These are phyloP conservation scores for Capsicum rhomboideum DNA, from an alignment of 257 asterid species.

Conservation along the genomic window DNA sequence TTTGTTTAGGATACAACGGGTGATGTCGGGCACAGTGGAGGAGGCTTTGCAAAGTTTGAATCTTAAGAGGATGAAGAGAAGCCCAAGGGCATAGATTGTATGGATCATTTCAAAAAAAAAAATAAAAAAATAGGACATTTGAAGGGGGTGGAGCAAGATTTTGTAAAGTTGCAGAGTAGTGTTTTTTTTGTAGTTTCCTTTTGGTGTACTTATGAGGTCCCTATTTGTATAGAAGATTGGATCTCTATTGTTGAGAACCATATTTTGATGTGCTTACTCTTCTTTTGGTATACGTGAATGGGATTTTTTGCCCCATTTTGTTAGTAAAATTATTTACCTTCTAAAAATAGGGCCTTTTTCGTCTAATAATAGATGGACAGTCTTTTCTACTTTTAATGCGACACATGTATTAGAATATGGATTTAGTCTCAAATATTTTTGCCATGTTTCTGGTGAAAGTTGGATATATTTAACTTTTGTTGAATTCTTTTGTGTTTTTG, in stretches of 20 bases:
- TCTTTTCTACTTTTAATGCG: not conserved
- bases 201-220: too few species aligned
- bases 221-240: too few species aligned
- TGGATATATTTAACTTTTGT: not conserved
- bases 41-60: not conserved
- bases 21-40: not conserved
- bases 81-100: not conserved
- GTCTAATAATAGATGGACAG: not conserved
- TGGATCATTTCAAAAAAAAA: too few species aligned
- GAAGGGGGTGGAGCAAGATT: too few species aligned
- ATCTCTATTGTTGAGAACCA: not conserved
- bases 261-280: not conserved
- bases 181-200: too few species aligned
- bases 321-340: too few species aligned
- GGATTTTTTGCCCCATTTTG: not conserved
- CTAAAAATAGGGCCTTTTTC: too few species aligned
- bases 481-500: not conserved
- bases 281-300: too few species aligned
- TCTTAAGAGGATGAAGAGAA: not conserved
- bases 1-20: not conserved
- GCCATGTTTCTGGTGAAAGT: not conserved
- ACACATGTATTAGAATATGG: not conserved
- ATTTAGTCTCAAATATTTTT: not conserved
- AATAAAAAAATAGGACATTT: not conserved
- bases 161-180: too few species aligned